A percentile compares a stretch with the other conserved stretches of the same genome.
These are phyloP conservation scores for Populus hybrid DNA, from an alignment of 441 rosid species.

Conservation along the genomic window DNA sequence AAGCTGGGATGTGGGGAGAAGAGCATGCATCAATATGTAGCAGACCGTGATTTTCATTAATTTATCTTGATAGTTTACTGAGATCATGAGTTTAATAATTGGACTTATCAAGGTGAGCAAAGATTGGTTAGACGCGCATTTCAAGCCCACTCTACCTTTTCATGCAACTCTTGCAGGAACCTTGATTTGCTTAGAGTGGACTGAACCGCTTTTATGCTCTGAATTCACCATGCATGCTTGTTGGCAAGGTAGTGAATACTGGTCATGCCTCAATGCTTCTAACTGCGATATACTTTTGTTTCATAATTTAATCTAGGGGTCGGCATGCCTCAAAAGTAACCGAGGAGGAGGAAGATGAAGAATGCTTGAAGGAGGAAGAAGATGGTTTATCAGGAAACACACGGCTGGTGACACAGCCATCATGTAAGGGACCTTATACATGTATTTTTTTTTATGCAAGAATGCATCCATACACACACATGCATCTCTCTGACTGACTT, in stretches of 20 bases:
- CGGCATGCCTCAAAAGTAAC: slow-evolving; percentile 94
- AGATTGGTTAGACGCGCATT: too few species aligned
- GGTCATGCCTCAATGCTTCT: slow-evolving; percentile 5
- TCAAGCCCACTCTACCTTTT: too few species aligned
- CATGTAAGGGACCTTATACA: slow-evolving; percentile 52
- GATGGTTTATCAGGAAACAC: slow-evolving; percentile 83
- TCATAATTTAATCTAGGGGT: slow-evolving; percentile 45
- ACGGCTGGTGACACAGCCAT: slow-evolving; percentile 85
- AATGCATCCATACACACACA: background rate
- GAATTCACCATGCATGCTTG: background rate
- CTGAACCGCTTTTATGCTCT: background rate
- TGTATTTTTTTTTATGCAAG: background rate
- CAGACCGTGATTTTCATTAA: background rate
- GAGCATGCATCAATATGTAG: background rate
- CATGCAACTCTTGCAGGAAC: too few species aligned
- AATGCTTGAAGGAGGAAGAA: slow-evolving; percentile 92
- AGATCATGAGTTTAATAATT: background rate
- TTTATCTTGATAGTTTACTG: background rate
- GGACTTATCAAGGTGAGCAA: background rate
- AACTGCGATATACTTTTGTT: background rate
- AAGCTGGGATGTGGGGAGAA: background rate
- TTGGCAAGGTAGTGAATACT: background rate
- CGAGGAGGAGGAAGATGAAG: slow-evolving; percentile 98
- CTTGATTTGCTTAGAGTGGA: background rate
- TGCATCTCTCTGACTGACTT: background rate